Conservation (phyloP, 1,284 basidiomycete genomes). For the Veloporphyrellus conicus region DNA sequence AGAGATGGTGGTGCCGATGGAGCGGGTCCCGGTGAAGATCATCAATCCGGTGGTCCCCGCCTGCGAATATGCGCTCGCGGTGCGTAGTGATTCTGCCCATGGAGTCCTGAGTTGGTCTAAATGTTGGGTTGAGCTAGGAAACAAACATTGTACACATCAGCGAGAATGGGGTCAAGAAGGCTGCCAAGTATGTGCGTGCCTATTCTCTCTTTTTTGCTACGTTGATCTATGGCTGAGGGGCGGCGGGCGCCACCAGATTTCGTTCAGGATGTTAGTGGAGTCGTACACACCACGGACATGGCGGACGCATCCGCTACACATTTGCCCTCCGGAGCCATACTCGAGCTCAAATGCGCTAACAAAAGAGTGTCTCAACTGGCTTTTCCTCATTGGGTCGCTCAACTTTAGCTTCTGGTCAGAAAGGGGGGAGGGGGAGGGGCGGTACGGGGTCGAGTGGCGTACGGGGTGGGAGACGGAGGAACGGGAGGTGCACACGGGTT, state of each 20-base stretch:
- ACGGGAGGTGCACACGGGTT: slow-evolving; percentile 62
- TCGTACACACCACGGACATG: slow-evolving; percentile 72
- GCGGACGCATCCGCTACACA: slow-evolving; percentile 72
- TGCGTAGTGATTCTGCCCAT: slow-evolving; percentile 26
- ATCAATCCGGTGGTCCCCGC: slow-evolving; percentile 50
- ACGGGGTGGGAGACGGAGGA: slow-evolving; percentile 55
- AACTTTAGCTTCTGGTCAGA: slow-evolving; percentile 88
- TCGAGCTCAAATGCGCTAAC: slow-evolving; percentile 50
- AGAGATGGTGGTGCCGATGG: neutral
- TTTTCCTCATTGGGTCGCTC: slow-evolving; percentile 76
- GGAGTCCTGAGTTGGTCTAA: neutral
- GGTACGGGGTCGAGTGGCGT: slow-evolving; percentile 74
- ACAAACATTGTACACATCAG: slow-evolving; percentile 57
- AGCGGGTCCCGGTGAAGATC: neutral
- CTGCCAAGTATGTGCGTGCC: slow-evolving; percentile 55
- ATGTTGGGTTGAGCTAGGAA: slow-evolving; percentile 35
- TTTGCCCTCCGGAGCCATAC: slow-evolving; percentile 62
- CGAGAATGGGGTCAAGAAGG: slow-evolving; percentile 51
- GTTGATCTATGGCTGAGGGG: slow-evolving; percentile 2
- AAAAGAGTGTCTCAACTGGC: slow-evolving; percentile 66
- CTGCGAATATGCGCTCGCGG: slow-evolving; percentile 49
- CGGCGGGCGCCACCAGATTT: slow-evolving; percentile 44
- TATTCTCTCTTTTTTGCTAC: neutral
- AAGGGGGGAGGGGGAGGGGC: slow-evolving; percentile 47
- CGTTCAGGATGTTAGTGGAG: slow-evolving; percentile 51